phyloP scores from a whole-genome alignment of 2,329 filamentous ascomycete species.

The Hymenoscyphus occultus region DNA sequence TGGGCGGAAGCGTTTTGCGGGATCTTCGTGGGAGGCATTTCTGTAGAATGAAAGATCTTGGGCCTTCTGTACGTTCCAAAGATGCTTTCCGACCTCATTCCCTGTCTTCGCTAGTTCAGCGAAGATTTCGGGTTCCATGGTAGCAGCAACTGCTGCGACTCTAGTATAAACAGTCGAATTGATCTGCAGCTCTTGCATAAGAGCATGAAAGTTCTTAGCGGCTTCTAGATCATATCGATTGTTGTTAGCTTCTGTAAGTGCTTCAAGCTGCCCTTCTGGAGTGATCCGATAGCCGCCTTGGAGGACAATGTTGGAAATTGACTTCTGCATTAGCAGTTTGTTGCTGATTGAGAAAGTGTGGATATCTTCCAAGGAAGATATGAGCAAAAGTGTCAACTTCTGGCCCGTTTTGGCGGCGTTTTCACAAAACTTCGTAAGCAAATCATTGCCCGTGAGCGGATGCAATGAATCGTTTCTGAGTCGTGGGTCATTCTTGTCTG shows the following conservation, averaged over 20 bases:
- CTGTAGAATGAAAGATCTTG: slow-evolving; percentile 31
- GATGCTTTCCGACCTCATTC: slow-evolving; percentile 27
- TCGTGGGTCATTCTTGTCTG: slow-evolving; percentile 7
- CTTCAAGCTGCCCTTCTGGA: slow-evolving; percentile 1
- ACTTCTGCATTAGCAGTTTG: slow-evolving; percentile 1
- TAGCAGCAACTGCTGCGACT: slow-evolving; percentile 24
- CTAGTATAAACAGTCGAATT: slow-evolving; percentile 31
- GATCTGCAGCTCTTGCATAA: slow-evolving; percentile 20
- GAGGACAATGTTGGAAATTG: slow-evolving; percentile 18
- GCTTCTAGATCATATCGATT: slow-evolving; percentile 24
- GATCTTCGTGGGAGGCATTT: slow-evolving; percentile 14
- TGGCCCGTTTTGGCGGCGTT: slow-evolving; percentile 17
- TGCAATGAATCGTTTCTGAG: neutral
- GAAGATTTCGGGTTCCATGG: slow-evolving; percentile 16
- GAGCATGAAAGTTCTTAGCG: slow-evolving; percentile 24
- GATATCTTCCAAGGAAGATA: slow-evolving; percentile 32
- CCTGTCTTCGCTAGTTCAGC: slow-evolving; percentile 15
- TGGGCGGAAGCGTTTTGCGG: slow-evolving; percentile 18
- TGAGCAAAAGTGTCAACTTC: slow-evolving; percentile 29
- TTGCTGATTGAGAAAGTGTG: slow-evolving; percentile 17
- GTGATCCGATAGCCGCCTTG: slow-evolving; percentile 20
- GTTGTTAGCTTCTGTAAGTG: slow-evolving; percentile 26
- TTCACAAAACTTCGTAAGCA: slow-evolving; percentile 19
- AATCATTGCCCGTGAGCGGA: slow-evolving; percentile 17
- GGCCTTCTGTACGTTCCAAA: slow-evolving; percentile 23